phyloP scores from a whole-genome alignment of 768 basidiomycete genomes.

The Tylopilus subfusipes region DNA sequence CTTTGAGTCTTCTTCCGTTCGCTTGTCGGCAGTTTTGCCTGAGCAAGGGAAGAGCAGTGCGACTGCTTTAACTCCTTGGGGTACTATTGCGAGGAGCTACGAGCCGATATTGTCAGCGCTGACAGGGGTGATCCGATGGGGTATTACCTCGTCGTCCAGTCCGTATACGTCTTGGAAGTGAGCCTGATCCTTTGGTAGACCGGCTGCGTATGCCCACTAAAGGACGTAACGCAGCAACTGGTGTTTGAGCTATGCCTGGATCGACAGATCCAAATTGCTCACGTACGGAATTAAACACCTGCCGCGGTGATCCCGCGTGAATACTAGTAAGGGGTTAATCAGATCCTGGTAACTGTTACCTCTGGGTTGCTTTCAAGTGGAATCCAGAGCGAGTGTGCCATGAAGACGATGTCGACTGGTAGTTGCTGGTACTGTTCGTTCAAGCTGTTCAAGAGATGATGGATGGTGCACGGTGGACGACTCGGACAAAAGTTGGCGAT shows the following conservation, averaged over 20 bases:
- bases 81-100: conserved; percentile 68
- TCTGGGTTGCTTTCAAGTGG: conserved; percentile 77
- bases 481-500: not conserved
- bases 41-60: conserved; percentile 80
- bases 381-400: conserved; percentile 53
- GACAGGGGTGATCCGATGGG: conserved; percentile 1
- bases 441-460: not conserved
- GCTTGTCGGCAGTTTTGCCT: conserved; percentile 45
- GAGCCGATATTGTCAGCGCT: not conserved
- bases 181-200: conserved; percentile 46
- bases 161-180: conserved; percentile 73
- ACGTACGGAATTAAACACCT: conserved; percentile 34
- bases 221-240: not conserved
- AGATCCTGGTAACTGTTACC: conserved; percentile 25
- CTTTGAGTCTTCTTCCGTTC: conserved; percentile 57
- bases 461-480: not conserved
- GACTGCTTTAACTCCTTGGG: conserved; percentile 76
- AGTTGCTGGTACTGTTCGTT: not conserved
- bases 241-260: not conserved
- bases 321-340: conserved; percentile 1
- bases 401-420: conserved; percentile 4
- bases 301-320: not conserved
- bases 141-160: conserved; percentile 57
- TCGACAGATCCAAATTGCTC: not conserved
- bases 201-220: conserved; percentile 71